These are phyloP conservation scores for Boechera retrofracta DNA, from an alignment of 345 rosid species.

Conservation along the genomic window DNA sequence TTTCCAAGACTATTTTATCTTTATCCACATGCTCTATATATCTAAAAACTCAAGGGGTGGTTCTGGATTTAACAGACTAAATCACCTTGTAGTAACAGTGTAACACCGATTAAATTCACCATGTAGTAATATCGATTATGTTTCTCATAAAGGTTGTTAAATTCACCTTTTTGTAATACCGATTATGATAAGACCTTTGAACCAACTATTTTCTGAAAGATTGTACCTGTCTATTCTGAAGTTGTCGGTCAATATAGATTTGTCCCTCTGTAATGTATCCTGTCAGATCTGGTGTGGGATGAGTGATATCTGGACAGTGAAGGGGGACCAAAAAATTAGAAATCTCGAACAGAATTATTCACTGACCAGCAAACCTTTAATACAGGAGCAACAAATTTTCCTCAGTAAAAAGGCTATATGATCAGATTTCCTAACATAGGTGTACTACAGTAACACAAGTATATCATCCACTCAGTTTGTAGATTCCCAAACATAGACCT, in stretches of 20 bases:
- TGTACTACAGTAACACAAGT: constrained; percentile 14
- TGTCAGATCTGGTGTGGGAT: constrained; percentile 95
- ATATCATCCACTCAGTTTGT: not conserved
- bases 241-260: constrained; percentile 87
- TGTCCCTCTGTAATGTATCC: constrained; percentile 97
- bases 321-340: not conserved
- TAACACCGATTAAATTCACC: too few relatives aligned
- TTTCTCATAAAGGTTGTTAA: not conserved
- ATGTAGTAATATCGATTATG: too few relatives aligned
- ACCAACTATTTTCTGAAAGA: constrained; percentile 14
- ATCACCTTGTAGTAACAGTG: not conserved
- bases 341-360: not conserved
- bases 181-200: constrained; percentile 11
- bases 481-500: constrained; percentile 20
- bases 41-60: constrained; percentile 15
- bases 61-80: not conserved
- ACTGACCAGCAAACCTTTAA: constrained; percentile 7
- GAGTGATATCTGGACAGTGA: constrained; percentile 74
- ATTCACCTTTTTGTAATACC: not conserved
- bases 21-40: not conserved
- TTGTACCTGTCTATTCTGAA: constrained; percentile 79
- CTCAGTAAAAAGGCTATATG: constrained; percentile 8
- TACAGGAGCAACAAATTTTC: constrained; percentile 12
- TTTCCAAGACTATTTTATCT: not conserved
- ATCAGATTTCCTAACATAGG: constrained; percentile 8